Evolutionary conservation across 2,329 filamentous ascomycete species (phyloP), one percentile per base, ranked within the genome.

Genomic region (Epichloe coenophiala): DNA sequence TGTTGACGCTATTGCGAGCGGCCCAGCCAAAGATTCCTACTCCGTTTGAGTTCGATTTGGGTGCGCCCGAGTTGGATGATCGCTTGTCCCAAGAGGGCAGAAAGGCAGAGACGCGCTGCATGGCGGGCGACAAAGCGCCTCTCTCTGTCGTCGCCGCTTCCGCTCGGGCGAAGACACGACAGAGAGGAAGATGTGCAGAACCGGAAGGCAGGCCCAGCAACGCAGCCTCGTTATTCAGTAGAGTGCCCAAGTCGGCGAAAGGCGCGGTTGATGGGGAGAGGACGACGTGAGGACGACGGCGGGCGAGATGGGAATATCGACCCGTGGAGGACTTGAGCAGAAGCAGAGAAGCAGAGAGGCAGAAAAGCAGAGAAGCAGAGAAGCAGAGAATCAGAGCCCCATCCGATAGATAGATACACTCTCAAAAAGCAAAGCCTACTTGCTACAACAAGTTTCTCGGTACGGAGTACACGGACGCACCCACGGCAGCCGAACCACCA

Each of bases 41-140:
- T 37, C 47, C 47, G 13, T 21, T 36, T 8, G 47, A 17, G 45
- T 56, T 50, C 41, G 59, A 55, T 53, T 63, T 63, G 53, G 59
- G 58, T 50, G 55, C 55, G 44, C 56, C 59, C 53, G 58, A 53
- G 50, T 56, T 61, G 49, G 65, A 68, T 46, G 63, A 65, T 58
- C 69, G 69, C 61, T 65, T 71, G 54, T 71, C 68, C 68, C 68
- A 71, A n/a, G 68, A 68, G 54, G 68, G 68, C 53, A 71, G 64
- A 54, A 71, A 68, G 52, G 64, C 60, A 54, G 68, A 71, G 54
- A 71, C 67, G 59, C 68, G 67, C 65, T 71, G 68, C 68, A 71
- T 71, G 56, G 56, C 59, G 60, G 60, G 59, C 60, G 58, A 56
- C 59, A 53, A 58, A 57, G 52, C 53, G 61, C 61, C 62, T 63